Percentiles rank a stretch among this genome's conserved stretches.
Evolutionary conservation across 331 rosid genomes (phyloP).

Genomic region (Rhamnella rubrinervis): DNA sequence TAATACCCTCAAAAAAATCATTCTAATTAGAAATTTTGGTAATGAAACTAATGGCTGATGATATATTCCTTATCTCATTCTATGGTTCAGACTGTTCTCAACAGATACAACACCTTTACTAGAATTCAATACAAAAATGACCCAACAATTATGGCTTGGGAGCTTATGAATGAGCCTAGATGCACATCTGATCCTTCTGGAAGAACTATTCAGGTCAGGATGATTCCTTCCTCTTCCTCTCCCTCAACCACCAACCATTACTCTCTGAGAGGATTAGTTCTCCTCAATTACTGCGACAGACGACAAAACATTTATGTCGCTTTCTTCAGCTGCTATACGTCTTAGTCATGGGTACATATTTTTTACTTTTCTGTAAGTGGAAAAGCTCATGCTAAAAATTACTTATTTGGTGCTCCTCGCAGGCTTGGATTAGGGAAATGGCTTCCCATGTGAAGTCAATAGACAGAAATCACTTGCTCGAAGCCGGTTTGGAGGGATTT

Average conservation of each 20-base stretch:
- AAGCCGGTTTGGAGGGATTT: conserved; percentile 90
- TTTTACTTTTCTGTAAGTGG: neutral
- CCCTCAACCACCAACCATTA: neutral
- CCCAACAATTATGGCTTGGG: conserved; percentile 97
- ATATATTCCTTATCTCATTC: neutral
- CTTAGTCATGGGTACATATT: neutral
- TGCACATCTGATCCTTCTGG: conserved; percentile 95
- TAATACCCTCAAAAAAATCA: too few species aligned
- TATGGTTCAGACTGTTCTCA: conserved; percentile 55
- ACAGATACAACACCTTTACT: conserved; percentile 66
- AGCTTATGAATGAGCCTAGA: conserved; percentile 91
- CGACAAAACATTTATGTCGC: neutral
- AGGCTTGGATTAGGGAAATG: conserved; percentile 94
- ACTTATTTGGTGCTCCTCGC: conserved; percentile 13
- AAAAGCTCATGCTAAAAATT: conserved; percentile 4
- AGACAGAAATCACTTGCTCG: conserved; percentile 86
- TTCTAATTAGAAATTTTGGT: too few species aligned
- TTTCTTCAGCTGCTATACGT: neutral
- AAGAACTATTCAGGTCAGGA: conserved; percentile 75
- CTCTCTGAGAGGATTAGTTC: neutral
- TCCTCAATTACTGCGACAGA: conserved; percentile 1
- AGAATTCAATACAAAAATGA: conserved; percentile 78
- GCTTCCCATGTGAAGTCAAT: conserved; percentile 80
- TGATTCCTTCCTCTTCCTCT: neutral
- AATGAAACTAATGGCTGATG: too few species aligned